Evolutionary conservation across 345 rosid species (phyloP).

Genomic region (Eutrema yunnanense): DNA sequence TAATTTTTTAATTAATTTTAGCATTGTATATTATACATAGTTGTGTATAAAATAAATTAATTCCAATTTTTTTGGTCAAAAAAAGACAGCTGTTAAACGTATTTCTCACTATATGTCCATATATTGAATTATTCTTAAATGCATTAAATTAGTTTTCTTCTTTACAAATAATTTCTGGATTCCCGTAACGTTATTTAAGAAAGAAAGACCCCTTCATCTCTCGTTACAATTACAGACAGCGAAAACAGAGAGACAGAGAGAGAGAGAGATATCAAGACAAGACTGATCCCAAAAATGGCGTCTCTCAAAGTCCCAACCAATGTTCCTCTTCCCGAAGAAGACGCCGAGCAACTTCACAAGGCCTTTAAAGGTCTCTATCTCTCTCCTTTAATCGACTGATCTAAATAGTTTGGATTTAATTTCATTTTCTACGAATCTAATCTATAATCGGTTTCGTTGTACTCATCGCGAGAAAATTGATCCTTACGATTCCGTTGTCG

Average conservation of each 20-base stretch:
- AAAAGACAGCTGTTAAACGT: neutral
- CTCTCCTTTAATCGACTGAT: neutral
- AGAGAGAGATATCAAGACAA: constrained; percentile 19
- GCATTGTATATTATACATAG: neutral
- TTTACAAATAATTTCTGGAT: constrained; percentile 4
- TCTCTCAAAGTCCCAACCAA: constrained; percentile 47
- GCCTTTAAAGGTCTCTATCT: constrained; percentile 49
- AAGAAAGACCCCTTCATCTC: constrained; percentile 10
- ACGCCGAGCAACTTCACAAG: constrained; percentile 64
- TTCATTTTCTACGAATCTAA: neutral
- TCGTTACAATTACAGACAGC: neutral
- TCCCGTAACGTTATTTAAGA: constrained; percentile 13
- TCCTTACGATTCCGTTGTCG: neutral
- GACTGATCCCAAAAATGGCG: constrained; percentile 39
- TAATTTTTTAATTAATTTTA: neutral
- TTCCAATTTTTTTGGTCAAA: neutral
- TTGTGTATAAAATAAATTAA: neutral
- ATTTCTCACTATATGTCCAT: neutral
- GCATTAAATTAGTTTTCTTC: neutral
- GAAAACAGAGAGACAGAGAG: neutral
- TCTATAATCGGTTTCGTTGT: neutral
- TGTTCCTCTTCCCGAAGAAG: constrained; percentile 48
- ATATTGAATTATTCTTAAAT: neutral
- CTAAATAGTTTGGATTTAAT: neutral
- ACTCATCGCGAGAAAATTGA: neutral